phyloP scores from a whole-genome alignment of 106 monocot genomes.

The Dendrobium officinale region DNA sequence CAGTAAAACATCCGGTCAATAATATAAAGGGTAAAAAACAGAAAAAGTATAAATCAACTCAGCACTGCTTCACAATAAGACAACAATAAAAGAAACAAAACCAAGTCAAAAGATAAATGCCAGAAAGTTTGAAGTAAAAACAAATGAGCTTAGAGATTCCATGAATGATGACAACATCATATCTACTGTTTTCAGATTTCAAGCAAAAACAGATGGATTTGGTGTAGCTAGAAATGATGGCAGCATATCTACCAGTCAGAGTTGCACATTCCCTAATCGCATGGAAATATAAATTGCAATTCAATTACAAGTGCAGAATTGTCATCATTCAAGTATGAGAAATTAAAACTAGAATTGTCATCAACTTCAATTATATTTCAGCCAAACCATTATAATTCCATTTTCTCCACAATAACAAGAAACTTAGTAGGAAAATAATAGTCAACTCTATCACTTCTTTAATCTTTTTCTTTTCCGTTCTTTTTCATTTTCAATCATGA shows the following conservation, averaged over 20 bases:
- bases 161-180: not conserved
- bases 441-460: not conserved
- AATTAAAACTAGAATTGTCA: not conserved
- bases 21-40: not conserved
- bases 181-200: not conserved
- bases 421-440: not conserved
- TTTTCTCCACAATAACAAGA: not conserved
- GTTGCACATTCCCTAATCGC: not conserved
- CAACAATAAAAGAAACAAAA: not conserved
- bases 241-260: not conserved
- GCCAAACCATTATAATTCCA: not conserved
- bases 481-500: not conserved
- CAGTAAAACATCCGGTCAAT: not conserved
- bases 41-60: not conserved
- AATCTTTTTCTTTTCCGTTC: not conserved
- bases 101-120: not conserved
- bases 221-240: not conserved
- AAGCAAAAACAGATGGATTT: not conserved
- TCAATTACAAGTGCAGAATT: not conserved
- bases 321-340: not conserved
- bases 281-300: not conserved
- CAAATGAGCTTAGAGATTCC: not conserved
- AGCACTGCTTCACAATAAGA: not conserved
- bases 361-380: not conserved
- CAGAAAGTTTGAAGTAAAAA: not conserved